Conservation (phyloP, 352 stramenopile genomes). For the Globisporangium irregulare region DNA sequence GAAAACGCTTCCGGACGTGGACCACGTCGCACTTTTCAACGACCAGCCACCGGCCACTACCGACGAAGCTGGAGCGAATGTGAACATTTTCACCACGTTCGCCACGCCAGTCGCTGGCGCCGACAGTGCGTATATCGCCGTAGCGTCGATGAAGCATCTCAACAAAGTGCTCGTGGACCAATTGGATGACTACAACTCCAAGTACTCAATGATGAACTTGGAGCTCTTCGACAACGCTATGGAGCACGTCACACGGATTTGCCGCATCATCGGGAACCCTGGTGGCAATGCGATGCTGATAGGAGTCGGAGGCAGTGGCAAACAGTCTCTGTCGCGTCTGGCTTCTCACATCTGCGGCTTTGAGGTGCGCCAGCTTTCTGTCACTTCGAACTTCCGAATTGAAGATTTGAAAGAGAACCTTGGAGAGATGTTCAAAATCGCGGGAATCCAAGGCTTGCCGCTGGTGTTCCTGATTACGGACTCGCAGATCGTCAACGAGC, state of each 20-base stretch:
- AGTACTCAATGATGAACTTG: constrained; percentile 98
- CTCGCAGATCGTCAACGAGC: constrained; percentile 97
- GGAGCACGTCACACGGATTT: constrained; percentile 96
- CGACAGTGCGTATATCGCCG: constrained; percentile 71
- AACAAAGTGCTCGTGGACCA: constrained; percentile 92
- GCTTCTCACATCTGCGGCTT: constrained; percentile 97
- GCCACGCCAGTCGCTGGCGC: constrained; percentile 64
- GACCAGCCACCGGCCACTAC: constrained; percentile 36
- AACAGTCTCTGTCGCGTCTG: constrained; percentile 95
- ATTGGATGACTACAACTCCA: constrained; percentile 96
- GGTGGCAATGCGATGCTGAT: constrained; percentile 98
- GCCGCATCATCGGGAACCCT: constrained; percentile 95
- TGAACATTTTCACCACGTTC: constrained; percentile 96
- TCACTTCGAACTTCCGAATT: constrained; percentile 96
- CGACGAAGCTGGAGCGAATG: constrained; percentile 33
- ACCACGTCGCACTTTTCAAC: constrained; percentile 82
- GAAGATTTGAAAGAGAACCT: constrained; percentile 97
- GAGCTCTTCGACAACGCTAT: constrained; percentile 98
- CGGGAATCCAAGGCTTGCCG: constrained; percentile 92
- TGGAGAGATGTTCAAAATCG: constrained; percentile 95
- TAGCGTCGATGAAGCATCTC: constrained; percentile 79
- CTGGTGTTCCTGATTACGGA: constrained; percentile 98
- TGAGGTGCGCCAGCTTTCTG: constrained; percentile 93
- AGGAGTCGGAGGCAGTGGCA: constrained; percentile 95
- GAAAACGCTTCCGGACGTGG: constrained; percentile 89